These are phyloP conservation scores for Penicillium griseofulvum DNA, from an alignment of 2,329 filamentous ascomycete genomes.

Conservation along the genomic window DNA sequence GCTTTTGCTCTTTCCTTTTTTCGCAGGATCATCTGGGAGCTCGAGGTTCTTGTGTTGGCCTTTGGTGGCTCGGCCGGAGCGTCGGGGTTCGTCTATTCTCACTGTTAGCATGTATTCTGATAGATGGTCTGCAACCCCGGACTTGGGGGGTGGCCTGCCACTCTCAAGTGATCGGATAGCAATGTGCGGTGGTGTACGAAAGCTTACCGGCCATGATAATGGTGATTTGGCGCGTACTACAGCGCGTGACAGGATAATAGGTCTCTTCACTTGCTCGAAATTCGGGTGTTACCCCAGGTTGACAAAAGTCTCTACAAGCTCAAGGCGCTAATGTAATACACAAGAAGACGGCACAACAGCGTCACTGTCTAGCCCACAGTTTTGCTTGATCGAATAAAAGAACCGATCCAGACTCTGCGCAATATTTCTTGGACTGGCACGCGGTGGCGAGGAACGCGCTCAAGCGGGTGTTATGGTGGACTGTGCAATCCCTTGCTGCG, in stretches of 20 bases:
- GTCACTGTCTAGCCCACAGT: constrained; percentile 31
- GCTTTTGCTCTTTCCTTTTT: constrained; percentile 48
- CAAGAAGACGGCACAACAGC: constrained; percentile 34
- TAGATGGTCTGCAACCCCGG: neutral
- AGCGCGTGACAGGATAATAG: constrained; percentile 27
- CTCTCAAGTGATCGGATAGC: constrained; percentile 1
- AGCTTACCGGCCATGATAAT: constrained; percentile 63
- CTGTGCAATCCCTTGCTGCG: constrained; percentile 27
- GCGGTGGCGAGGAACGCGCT: constrained; percentile 17
- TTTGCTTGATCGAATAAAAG: constrained; percentile 33
- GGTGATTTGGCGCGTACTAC: constrained; percentile 37
- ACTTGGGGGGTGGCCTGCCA: constrained; percentile 1
- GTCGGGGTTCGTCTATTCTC: constrained; percentile 74
- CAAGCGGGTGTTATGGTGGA: constrained; percentile 14
- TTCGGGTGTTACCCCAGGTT: constrained; percentile 27
- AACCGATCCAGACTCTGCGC: constrained; percentile 23
- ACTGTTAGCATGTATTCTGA: constrained; percentile 29
- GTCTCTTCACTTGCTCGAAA: constrained; percentile 19
- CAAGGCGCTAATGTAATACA: constrained; percentile 43
- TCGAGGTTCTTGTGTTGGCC: constrained; percentile 93
- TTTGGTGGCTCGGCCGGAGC: constrained; percentile 93
- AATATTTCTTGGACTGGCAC: constrained; percentile 10
- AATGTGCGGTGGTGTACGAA: constrained; percentile 30
- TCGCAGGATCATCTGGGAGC: constrained; percentile 57
- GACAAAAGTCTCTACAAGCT: constrained; percentile 40